Percentiles rank a stretch among this genome's conserved stretches.
phyloP scores from a whole-genome alignment of 139 green algal species.

The Nannochloris sp. region DNA sequence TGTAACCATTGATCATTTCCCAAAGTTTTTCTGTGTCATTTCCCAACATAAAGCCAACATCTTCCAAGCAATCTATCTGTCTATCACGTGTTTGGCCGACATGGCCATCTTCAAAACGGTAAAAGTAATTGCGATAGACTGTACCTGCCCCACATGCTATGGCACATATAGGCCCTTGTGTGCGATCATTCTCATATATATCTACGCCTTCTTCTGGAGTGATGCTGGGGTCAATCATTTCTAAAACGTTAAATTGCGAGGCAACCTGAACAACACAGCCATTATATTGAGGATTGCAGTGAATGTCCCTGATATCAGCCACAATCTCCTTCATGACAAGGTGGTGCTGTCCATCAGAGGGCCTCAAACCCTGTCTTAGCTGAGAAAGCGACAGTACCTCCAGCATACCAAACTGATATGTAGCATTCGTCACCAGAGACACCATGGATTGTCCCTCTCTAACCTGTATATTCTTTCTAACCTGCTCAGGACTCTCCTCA shows the following conservation, averaged over 20 bases:
- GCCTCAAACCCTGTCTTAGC: background rate
- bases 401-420: background rate
- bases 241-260: background rate
- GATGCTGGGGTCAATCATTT: background rate
- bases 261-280: slow-evolving; percentile 1
- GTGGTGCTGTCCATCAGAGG: background rate
- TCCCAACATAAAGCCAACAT: background rate
- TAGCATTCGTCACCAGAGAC: background rate
- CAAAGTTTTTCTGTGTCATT: slow-evolving; percentile 1
- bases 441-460: background rate
- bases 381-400: background rate
- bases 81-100: background rate
- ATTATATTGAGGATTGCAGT: slow-evolving; percentile 1
- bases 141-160: background rate
- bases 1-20: background rate
- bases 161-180: background rate
- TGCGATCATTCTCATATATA: slow-evolving; percentile 3
- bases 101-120: background rate
- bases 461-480: background rate
- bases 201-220: background rate
- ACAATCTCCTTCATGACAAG: slow-evolving; percentile 1
- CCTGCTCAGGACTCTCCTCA: background rate
- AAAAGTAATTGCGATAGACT: slow-evolving; percentile 1
- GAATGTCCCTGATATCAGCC: background rate
- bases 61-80: slow-evolving; percentile 5